A percentile compares a stretch with the other conserved stretches of the same genome.
Conservation (phyloP, 2,329 filamentous ascomycete species). For the Setomelanomma holmii region DNA sequence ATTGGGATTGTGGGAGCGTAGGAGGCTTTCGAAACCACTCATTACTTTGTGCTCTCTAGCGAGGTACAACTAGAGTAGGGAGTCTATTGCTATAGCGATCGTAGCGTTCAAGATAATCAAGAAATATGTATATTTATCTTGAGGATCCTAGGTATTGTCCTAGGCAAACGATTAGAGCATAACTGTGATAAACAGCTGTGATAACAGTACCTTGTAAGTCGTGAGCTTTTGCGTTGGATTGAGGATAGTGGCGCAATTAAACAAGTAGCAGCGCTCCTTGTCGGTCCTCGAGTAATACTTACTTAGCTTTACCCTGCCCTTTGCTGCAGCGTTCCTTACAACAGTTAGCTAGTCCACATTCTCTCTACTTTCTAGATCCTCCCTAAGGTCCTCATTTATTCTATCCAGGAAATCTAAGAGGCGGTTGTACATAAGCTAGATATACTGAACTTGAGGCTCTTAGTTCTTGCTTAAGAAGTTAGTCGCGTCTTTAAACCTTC, state of each 20-base stretch:
- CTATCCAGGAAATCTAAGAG: slow-evolving; percentile 6
- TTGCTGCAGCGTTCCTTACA: slow-evolving; percentile 4
- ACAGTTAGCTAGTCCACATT: slow-evolving; percentile 5
- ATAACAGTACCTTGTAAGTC: slow-evolving; percentile 6
- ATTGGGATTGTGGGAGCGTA: neutral
- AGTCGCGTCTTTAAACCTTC: slow-evolving; percentile 5
- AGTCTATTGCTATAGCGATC: neutral
- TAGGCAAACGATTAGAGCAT: neutral
- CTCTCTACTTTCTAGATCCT: neutral
- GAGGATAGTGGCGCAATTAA: slow-evolving; percentile 3
- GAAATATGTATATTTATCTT: neutral
- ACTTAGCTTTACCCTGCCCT: slow-evolving; percentile 2
- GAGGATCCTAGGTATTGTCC: neutral
- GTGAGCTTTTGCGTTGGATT: slow-evolving; percentile 1
- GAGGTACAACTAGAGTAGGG: neutral
- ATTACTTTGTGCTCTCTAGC: neutral
- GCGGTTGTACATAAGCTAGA: slow-evolving; percentile 10
- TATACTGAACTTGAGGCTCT: slow-evolving; percentile 5
- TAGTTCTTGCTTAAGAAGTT: slow-evolving; percentile 6
- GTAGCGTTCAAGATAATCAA: neutral
- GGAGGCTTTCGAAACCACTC: neutral
- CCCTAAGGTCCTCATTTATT: slow-evolving; percentile 1
- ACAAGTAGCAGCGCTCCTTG: neutral
- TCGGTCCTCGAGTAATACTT: slow-evolving; percentile 6
- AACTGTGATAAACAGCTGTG: neutral